phyloP scores from a whole-genome alignment of 768 basidiomycete genomes.

The Termitomyces sp. region DNA sequence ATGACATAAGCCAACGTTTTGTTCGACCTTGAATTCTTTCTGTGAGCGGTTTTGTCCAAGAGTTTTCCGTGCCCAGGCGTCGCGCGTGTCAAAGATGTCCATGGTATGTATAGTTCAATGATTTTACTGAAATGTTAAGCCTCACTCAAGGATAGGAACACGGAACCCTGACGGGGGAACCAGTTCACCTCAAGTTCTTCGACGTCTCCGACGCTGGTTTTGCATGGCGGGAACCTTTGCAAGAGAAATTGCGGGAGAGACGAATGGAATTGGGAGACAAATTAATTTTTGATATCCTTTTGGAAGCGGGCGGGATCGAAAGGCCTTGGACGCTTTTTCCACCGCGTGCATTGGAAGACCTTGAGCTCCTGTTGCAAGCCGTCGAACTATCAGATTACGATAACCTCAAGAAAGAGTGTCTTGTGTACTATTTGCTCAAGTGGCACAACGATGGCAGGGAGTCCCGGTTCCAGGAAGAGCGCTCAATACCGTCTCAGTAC shows the following conservation, averaged over 20 bases:
- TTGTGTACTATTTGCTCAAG: slow-evolving; percentile 79
- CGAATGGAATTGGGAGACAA: slow-evolving; percentile 58
- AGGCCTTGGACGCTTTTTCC: slow-evolving; percentile 66
- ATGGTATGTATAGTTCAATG: background rate
- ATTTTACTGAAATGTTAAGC: background rate
- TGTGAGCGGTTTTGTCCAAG: background rate
- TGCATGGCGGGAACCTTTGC: slow-evolving; percentile 54
- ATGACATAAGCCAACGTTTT: slow-evolving; percentile 14
- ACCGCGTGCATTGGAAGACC: slow-evolving; percentile 50
- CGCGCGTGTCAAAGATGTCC: slow-evolving; percentile 1
- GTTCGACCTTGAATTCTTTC: background rate
- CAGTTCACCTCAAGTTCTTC: slow-evolving; percentile 40
- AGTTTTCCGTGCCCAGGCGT: background rate
- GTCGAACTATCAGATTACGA: slow-evolving; percentile 68
- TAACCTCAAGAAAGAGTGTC: slow-evolving; percentile 72
- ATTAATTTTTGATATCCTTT: slow-evolving; percentile 73
- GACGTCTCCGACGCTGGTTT: slow-evolving; percentile 50
- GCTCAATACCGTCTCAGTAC: slow-evolving; percentile 76
- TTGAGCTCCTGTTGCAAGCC: slow-evolving; percentile 56
- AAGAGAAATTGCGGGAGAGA: slow-evolving; percentile 58
- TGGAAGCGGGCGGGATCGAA: slow-evolving; percentile 59
- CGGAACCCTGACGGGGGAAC: slow-evolving; percentile 12
- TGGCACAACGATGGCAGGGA: slow-evolving; percentile 69
- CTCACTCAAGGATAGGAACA: slow-evolving; percentile 13
- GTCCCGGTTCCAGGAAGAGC: slow-evolving; percentile 45